phyloP scores from a whole-genome alignment of 179 eudicot genomes.

The Silene noctiflora region DNA sequence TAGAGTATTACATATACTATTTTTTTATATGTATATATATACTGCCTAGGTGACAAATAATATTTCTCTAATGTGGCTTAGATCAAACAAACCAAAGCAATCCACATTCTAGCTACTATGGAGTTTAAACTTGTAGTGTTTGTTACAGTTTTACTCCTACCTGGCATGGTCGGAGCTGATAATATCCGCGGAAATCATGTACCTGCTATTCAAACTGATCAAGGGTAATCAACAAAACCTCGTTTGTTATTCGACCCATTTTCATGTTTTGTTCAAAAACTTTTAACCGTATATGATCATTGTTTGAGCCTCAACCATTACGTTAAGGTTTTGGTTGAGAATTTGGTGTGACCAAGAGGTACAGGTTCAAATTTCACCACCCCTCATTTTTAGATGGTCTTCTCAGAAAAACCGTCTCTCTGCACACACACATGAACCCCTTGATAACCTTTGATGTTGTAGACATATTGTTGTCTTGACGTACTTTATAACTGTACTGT shows the following conservation, averaged over 20 bases:
- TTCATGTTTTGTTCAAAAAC: too few relatives aligned
- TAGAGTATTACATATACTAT: too few relatives aligned
- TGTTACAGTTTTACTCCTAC: constrained; percentile 8
- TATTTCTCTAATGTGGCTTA: constrained; percentile 1
- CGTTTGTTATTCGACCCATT: background rate
- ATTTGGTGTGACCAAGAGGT: too few relatives aligned
- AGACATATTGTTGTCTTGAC: too few relatives aligned
- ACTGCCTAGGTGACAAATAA: background rate
- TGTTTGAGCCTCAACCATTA: too few relatives aligned
- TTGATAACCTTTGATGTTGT: too few relatives aligned
- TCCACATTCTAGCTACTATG: constrained; percentile 4
- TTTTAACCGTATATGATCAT: too few relatives aligned
- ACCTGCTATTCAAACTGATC: constrained; percentile 6
- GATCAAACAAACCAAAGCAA: constrained; percentile 8
- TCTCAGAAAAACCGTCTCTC: too few relatives aligned
- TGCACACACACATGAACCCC: too few relatives aligned
- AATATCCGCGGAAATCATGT: constrained; percentile 8
- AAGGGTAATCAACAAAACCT: constrained; percentile 18
- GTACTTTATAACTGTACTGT: background rate
- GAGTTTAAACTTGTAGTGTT: constrained; percentile 20
- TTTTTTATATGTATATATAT: constrained; percentile 12
- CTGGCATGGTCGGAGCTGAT: constrained; percentile 10
- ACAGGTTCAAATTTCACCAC: too few relatives aligned
- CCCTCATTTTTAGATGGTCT: too few relatives aligned
- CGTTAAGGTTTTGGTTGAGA: too few relatives aligned